Evolutionary conservation across 2,329 filamentous ascomycete species (phyloP).

Genomic region (Orbilia quercus): DNA sequence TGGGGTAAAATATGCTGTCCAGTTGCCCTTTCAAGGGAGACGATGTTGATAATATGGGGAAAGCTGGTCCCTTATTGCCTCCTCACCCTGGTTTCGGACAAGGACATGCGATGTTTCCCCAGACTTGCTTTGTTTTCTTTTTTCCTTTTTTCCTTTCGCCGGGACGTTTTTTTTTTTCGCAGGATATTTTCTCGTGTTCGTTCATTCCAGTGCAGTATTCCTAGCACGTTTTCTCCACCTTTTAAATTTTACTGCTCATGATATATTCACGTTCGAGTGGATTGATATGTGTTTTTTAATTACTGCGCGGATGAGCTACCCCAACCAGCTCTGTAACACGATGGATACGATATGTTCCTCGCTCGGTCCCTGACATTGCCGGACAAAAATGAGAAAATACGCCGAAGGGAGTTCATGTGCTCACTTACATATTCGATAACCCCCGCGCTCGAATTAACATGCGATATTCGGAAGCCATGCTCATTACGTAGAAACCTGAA

Average conservation of each 20-base stretch:
- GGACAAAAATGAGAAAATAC: background rate
- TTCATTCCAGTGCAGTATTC: background rate
- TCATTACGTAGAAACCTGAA: background rate
- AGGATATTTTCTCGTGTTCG: too few species aligned
- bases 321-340: too few species aligned
- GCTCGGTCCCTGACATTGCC: too few species aligned
- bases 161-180: too few species aligned
- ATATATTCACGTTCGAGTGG: too few species aligned
- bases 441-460: background rate
- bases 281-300: too few species aligned
- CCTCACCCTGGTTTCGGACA: slow-evolving; percentile 8
- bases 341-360: too few species aligned
- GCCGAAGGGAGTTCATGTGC: background rate
- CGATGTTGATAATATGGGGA: slow-evolving; percentile 14
- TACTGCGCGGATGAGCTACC: too few species aligned
- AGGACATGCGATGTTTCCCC: slow-evolving; percentile 9
- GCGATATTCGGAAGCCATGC: background rate
- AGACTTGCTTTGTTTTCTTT: slow-evolving; percentile 8
- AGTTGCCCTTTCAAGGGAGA: slow-evolving; percentile 11
- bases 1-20: slow-evolving; percentile 15
- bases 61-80: slow-evolving; percentile 12
- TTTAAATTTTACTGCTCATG: too few species aligned
- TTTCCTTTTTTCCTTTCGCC: too few species aligned
- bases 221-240: background rate
- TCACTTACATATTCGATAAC: background rate